Conservation (phyloP, 2,329 filamentous ascomycete species). For the Helminthosporium solani region DNA sequence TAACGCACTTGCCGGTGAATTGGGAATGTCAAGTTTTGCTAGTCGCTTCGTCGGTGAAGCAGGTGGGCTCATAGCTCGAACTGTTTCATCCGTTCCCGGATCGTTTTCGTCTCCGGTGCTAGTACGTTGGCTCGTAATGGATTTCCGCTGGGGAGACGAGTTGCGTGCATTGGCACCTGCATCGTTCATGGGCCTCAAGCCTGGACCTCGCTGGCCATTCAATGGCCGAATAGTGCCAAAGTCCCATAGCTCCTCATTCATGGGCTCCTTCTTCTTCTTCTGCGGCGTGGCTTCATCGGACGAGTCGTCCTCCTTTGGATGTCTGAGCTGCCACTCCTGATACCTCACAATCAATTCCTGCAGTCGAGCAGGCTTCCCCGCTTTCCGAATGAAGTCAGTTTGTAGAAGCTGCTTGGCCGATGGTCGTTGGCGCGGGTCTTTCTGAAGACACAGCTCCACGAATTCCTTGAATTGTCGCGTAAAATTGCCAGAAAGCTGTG, state of each 20-base stretch:
- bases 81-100: constrained; percentile 27
- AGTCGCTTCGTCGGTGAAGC: constrained; percentile 48
- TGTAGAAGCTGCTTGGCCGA: constrained; percentile 83
- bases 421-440: constrained; percentile 86
- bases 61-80: constrained; percentile 38
- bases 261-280: constrained; percentile 45
- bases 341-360: constrained; percentile 94
- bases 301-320: constrained; percentile 63
- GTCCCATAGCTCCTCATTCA: constrained; percentile 92
- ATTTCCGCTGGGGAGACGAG: constrained; percentile 36
- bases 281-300: constrained; percentile 40
- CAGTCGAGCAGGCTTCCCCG: constrained; percentile 94
- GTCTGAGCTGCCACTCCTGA: constrained; percentile 79
- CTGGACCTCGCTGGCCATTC: constrained; percentile 57
- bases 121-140: constrained; percentile 25
- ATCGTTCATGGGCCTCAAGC: constrained; percentile 73
- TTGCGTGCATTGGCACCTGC: constrained; percentile 74
- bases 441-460: constrained; percentile 69
- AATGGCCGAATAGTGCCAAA: constrained; percentile 91
- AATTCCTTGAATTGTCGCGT: constrained; percentile 54
- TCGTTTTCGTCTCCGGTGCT: constrained; percentile 39
- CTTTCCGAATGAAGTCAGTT: constrained; percentile 85
- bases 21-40: constrained; percentile 29
- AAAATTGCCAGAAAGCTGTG: constrained; percentile 61
- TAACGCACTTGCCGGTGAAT: constrained; percentile 43